Evolutionary conservation across 2,329 filamentous ascomycete species (phyloP).

Genomic region (Arthrinium phaeospermum): DNA sequence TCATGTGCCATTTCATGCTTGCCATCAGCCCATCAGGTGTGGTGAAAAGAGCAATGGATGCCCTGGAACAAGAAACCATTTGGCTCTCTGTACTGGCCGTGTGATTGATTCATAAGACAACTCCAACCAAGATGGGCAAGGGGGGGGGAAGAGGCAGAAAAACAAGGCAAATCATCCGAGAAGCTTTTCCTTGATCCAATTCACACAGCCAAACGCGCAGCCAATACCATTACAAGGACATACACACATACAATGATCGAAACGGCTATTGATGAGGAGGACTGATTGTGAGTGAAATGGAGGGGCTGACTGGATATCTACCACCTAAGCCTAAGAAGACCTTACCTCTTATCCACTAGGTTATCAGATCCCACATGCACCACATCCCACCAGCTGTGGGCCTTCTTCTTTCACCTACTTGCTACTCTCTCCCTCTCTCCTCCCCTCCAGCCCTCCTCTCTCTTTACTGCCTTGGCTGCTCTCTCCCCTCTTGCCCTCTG

Average conservation of each 20-base stretch:
- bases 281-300: conserved; percentile 1
- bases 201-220: background rate
- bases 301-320: conserved; percentile 8
- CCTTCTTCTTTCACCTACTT: background rate
- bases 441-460: background rate
- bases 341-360: background rate
- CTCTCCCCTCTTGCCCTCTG: background rate
- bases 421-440: background rate
- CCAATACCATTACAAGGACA: background rate
- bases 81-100: conserved; percentile 2
- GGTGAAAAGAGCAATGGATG: background rate
- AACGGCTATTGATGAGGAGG: background rate
- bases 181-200: background rate
- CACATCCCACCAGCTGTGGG: conserved; percentile 12
- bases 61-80: background rate
- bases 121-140: background rate
- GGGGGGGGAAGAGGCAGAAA: background rate
- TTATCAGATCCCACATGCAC: conserved; percentile 17
- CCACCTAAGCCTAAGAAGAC: too few relatives aligned
- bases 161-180: background rate
- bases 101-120: background rate
- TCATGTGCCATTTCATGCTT: conserved; percentile 11
- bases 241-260: background rate
- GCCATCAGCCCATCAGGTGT: conserved; percentile 15
- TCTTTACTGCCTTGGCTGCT: background rate